Evolutionary conservation across 2,329 filamentous ascomycete genomes (phyloP).

Genomic region (Trichophyton mentagrophytes): DNA sequence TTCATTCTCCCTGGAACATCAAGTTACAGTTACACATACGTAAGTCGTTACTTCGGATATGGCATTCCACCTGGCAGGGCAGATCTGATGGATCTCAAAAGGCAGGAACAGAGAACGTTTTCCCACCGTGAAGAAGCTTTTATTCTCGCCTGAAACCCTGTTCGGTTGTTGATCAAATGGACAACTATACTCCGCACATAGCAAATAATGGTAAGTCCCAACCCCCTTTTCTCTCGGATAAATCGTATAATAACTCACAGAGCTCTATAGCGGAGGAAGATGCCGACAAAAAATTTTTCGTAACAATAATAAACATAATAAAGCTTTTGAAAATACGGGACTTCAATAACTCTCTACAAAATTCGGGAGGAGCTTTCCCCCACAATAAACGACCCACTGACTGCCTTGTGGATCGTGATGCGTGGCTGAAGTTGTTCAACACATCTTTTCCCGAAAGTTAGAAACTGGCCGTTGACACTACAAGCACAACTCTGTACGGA

Average conservation of each 20-base stretch:
- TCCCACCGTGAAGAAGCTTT: not conserved
- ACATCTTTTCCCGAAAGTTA: constrained; percentile 1
- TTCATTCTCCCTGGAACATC: not conserved
- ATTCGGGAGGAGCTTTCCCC: not conserved
- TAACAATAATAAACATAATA: not conserved
- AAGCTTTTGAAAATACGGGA: not conserved
- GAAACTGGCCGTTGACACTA: not conserved
- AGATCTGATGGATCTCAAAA: constrained; percentile 2
- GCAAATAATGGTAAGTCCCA: not conserved
- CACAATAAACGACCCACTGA: not conserved
- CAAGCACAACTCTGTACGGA: too few species aligned
- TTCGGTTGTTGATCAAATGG: not conserved
- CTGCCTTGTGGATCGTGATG: not conserved
- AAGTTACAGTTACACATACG: not conserved
- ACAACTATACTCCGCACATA: not conserved
- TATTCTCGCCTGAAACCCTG: not conserved
- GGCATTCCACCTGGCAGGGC: not conserved
- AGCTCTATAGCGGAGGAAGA: not conserved
- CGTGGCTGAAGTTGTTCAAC: not conserved
- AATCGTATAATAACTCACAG: not conserved
- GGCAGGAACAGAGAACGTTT: not conserved
- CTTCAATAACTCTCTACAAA: not conserved
- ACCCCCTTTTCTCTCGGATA: not conserved
- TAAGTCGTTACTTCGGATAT: not conserved
- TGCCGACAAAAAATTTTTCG: not conserved